A percentile compares a stretch with the other conserved stretches of the same genome.
phyloP scores from a whole-genome alignment of 2,329 filamentous ascomycete genomes.

The Drechslerella dactyloides region DNA sequence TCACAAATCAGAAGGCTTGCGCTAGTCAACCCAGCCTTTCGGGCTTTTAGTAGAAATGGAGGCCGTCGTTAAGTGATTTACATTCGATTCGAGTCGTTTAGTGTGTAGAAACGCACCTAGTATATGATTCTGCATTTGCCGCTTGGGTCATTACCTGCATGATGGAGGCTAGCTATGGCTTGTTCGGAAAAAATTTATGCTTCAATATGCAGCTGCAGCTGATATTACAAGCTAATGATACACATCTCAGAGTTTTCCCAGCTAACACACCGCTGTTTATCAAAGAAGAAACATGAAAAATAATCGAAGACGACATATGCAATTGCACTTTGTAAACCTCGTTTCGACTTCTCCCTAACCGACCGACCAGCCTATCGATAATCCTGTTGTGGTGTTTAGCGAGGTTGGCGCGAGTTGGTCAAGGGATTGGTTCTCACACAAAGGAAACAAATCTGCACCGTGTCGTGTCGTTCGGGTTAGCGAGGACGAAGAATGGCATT shows the following conservation, averaged over 20 bases:
- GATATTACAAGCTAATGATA: constrained; percentile 13
- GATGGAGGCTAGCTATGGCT: constrained; percentile 16
- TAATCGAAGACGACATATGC: neutral
- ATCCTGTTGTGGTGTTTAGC: neutral
- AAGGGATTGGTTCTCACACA: neutral
- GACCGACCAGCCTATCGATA: neutral
- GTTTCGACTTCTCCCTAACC: neutral
- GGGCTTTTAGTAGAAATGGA: constrained; percentile 9
- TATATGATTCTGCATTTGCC: constrained; percentile 19
- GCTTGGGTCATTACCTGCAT: constrained; percentile 19
- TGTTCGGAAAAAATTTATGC: constrained; percentile 25
- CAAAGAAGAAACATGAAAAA: neutral
- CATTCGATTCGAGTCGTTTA: constrained; percentile 8
- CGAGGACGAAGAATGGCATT: neutral
- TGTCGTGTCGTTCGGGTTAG: no score
- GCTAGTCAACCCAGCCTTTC: constrained; percentile 6
- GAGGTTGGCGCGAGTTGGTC: neutral
- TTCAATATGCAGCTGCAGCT: constrained; percentile 29
- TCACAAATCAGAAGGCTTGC: constrained; percentile 18
- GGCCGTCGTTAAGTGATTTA: constrained; percentile 3
- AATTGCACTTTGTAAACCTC: neutral
- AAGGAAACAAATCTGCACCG: neutral
- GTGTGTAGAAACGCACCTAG: constrained; percentile 10
- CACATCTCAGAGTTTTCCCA: constrained; percentile 2
- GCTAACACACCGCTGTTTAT: neutral